Evolutionary conservation across 2,329 filamentous ascomycete genomes (phyloP).

Genomic region (Lojkania enalia): DNA sequence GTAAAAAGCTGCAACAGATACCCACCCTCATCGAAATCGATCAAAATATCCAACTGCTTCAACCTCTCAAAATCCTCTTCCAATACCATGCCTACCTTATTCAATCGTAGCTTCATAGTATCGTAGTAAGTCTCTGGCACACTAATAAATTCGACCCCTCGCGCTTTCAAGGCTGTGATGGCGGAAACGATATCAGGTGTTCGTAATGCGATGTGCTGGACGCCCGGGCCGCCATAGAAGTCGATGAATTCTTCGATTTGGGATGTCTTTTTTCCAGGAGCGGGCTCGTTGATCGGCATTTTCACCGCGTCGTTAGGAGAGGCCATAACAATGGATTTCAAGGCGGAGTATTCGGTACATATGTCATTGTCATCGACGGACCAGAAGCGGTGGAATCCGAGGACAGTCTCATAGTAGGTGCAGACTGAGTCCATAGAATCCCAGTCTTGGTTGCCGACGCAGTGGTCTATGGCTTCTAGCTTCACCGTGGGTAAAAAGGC

Average conservation of each 20-base stretch:
- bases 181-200: conserved; percentile 78
- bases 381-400: conserved; percentile 97
- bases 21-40: conserved; percentile 92
- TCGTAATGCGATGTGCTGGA: conserved; percentile 89
- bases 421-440: conserved; percentile 74
- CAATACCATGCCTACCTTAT: conserved; percentile 62
- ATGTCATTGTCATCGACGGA: conserved; percentile 92
- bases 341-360: conserved; percentile 86
- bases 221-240: conserved; percentile 86
- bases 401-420: conserved; percentile 79
- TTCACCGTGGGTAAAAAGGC: conserved; percentile 64
- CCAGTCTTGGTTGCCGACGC: conserved; percentile 97
- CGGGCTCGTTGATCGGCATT: conserved; percentile 98
- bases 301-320: conserved; percentile 84
- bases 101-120: conserved; percentile 72
- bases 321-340: conserved; percentile 89
- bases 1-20: conserved; percentile 71
- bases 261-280: conserved; percentile 82
- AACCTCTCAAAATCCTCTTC: conserved; percentile 80
- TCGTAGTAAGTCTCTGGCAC: conserved; percentile 88
- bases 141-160: conserved; percentile 89
- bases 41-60: conserved; percentile 79
- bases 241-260: conserved; percentile 89
- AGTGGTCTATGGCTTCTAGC: conserved; percentile 86
- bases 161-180: conserved; percentile 77